A percentile compares a stretch with the other conserved stretches of the same genome.
Conservation (phyloP, 257 asterid species). For the Echites panduratus region DNA sequence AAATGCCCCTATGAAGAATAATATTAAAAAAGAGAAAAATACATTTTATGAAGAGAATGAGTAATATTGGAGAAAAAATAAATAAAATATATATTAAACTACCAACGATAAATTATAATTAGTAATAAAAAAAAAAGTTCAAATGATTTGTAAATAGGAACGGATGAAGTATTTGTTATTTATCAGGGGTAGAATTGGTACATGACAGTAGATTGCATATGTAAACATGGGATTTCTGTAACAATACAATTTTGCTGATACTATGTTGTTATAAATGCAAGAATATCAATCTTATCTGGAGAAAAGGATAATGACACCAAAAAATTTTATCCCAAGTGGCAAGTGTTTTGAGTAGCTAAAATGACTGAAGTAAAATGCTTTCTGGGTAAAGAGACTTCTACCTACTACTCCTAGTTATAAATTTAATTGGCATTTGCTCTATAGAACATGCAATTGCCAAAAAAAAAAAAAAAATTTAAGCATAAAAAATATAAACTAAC, state of each 20-base stretch:
- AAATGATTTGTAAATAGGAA: no score
- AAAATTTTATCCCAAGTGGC: neutral
- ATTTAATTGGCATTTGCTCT: neutral
- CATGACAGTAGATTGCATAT: neutral
- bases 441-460: neutral
- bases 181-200: neutral
- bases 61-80: no score
- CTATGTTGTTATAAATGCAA: neutral
- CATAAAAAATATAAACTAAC: neutral
- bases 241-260: neutral
- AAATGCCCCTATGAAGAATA: no score
- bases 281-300: neutral
- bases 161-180: neutral
- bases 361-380: neutral
- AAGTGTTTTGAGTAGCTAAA: neutral
- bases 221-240: neutral
- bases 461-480: neutral
- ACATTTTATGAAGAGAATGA: no score
- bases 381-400: constrained; percentile 1
- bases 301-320: neutral
- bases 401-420: neutral
- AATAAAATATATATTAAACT: no score
- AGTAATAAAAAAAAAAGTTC: no score
- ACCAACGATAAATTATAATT: no score
- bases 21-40: no score